Evolutionary conservation across 164 flowering plant species (phyloP), one percentile per base, ranked within the genome.

Genomic region (Vitis amurensis): DNA sequence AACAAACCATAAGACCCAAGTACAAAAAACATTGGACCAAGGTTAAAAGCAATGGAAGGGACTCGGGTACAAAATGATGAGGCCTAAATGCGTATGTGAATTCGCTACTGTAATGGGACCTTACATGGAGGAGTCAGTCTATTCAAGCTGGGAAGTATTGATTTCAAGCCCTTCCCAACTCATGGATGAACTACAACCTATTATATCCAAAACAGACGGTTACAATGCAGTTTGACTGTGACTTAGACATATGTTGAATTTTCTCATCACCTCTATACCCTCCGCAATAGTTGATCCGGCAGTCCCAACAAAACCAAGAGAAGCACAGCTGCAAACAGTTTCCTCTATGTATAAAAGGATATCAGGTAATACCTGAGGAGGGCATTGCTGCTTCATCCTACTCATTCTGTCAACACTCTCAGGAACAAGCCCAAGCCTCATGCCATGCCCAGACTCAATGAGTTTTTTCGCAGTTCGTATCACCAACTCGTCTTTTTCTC

Each of bases 271-370:
- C 79, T 87, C 91, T 69, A 95, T 86, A 73, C 82, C 93, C 59
- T 89, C 91, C 8, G 97, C 96, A 67, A 95, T 91, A 10, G 99
- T 95, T 16, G 99, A 95, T 19, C 99, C 99, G 60, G 90, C 80
- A 71, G 99, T 95, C 69, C 97, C 98, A 47, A 87, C 90, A 82
- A 93, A 95, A 76, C 99, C 99, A 63, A 95, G 89, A 23, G 93
- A 80, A 63, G 94, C 97, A 81, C 99, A 95, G 70, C 94, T 86
- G 77, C 99, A 95, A 44, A 91, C 75, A 47, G 86, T 71, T 83
- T 95, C 90, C 84, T 95, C 93, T 8, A 95, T 49, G 80, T 82
- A 89, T 14, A 95, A 77, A 67, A 85, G 92, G 23, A 95, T 72
- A 75, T 91, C 92, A 50, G 91, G 89, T 50, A 80, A 74, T 50